Base-by-base conservation (phyloP, 805 yeast species). In the Ogataea ganodermae region DNA sequence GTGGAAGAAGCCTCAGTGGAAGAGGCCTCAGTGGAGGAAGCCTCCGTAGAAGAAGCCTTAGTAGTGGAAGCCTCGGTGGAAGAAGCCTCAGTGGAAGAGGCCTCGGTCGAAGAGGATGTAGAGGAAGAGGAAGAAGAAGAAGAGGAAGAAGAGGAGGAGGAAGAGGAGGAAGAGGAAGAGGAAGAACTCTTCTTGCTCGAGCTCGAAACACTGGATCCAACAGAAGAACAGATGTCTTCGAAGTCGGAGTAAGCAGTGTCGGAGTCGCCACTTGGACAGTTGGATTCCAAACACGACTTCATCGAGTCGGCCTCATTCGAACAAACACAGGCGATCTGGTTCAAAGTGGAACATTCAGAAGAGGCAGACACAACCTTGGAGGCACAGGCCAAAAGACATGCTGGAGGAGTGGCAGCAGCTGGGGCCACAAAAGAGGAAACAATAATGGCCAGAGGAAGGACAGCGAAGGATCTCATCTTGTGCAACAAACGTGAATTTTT, bases 331-430 rank as follows among this genome's bases (percentile, higher is more conserved):
- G 70, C 59, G 56, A 88, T 72, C 61, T 86, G 81, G 66, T 78
- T 79, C 66, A 89, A 66, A 48, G 82, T 72, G 49, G 71, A 57
- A 69, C 94, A 86, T 39, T 71, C 50, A 35, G 79, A 68, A 13
- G 82, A 75, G 5, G 58, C 52, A 65, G 78, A 78, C 52, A 77
- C 73, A 46, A 86, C 91, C 60, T 80, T 76, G 48, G 89, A 78
- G 49, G 87, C 92, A 79, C 96, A 89, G 33, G 96, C 95, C 66
- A 90, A 75, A 56, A 90, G 71, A 75, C 96, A 90, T 31, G 97
- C 96, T 51, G 97, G 96, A 43, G 96, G 94, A 46, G 92, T 75
- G 38, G 81, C 78, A 24, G 76, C 75, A 26, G 74, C 60, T 20
- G 78, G 70, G 30, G 66, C 62, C 48, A 74, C 58, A 51, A 69